A percentile compares a stretch with the other conserved stretches of the same genome.
Conservation (phyloP, 2,329 filamentous ascomycete species). For the Colletotrichum costaricense region DNA sequence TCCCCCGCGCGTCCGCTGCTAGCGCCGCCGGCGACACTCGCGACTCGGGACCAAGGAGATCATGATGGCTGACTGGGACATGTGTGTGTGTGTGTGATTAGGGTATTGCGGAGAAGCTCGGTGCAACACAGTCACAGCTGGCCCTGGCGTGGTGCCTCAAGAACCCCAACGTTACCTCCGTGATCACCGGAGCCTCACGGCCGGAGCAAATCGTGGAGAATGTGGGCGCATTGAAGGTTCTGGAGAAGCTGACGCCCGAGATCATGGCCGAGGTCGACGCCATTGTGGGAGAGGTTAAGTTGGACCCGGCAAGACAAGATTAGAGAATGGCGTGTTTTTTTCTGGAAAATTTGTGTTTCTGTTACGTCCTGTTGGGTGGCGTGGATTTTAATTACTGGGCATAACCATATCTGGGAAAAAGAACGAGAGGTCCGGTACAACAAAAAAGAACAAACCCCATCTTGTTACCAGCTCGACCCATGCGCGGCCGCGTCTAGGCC, state of each 20-base stretch:
- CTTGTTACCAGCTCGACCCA: conserved; percentile 4
- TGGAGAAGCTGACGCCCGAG: conserved; percentile 61
- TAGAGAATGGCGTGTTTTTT: conserved; percentile 24
- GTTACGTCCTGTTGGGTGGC: conserved; percentile 5
- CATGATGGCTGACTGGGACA: conserved; percentile 3
- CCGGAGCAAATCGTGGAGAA: conserved; percentile 65
- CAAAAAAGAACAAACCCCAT: not conserved
- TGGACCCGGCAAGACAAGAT: conserved; percentile 38
- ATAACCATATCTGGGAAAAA: conserved; percentile 4
- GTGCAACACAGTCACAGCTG: conserved; percentile 61
- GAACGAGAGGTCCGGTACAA: not conserved
- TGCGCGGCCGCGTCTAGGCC: not conserved
- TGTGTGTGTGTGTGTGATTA: conserved; percentile 36
- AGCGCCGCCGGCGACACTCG: not conserved
- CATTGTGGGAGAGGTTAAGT: conserved; percentile 42
- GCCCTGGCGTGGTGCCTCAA: conserved; percentile 65
- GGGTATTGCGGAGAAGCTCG: conserved; percentile 68
- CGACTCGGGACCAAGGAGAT: not conserved
- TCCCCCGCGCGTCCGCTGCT: too few relatives aligned
- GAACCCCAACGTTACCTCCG: conserved; percentile 64
- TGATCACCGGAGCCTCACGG: conserved; percentile 64
- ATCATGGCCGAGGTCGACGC: conserved; percentile 63
- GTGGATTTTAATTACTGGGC: not conserved
- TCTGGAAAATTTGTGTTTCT: not conserved
- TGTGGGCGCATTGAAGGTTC: conserved; percentile 56